phyloP scores from a whole-genome alignment of 2,329 filamentous ascomycete genomes.

The Pseudocercospora musae region DNA sequence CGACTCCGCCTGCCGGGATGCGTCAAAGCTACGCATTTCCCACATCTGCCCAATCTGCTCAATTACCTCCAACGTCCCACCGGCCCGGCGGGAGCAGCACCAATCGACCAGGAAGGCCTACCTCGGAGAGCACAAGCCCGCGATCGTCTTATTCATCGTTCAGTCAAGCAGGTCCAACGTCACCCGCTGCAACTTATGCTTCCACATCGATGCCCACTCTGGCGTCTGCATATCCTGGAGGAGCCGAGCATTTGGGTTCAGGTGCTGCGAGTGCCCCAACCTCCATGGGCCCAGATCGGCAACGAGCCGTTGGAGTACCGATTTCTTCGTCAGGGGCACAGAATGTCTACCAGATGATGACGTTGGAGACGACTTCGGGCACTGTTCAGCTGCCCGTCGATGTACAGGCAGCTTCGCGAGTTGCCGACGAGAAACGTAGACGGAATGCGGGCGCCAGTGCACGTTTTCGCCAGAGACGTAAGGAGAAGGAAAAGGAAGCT shows the following conservation, averaged over 20 bases:
- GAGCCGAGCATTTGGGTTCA: conserved; percentile 5
- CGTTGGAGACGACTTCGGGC: conserved; percentile 50
- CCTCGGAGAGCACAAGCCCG: conserved; percentile 43
- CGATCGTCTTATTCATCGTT: conserved; percentile 50
- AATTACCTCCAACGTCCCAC: conserved; percentile 37
- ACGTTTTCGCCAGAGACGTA: conserved; percentile 74
- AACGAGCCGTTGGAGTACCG: conserved; percentile 41
- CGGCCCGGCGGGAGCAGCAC: conserved; percentile 34
- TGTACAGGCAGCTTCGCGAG: conserved; percentile 74
- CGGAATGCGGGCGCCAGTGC: conserved; percentile 83
- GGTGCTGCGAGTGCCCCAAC: conserved; percentile 8
- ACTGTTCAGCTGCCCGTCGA: conserved; percentile 67
- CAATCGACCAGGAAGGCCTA: conserved; percentile 19
- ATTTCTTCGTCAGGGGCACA: conserved; percentile 45
- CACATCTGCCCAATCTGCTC: conserved; percentile 36
- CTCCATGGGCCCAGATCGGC: conserved; percentile 21
- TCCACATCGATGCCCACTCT: conserved; percentile 22
- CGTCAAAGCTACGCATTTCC: conserved; percentile 38
- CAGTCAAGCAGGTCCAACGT: conserved; percentile 38
- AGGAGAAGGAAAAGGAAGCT: conserved; percentile 75
- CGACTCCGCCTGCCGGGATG: conserved; percentile 43
- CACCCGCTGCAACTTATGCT: conserved; percentile 26
- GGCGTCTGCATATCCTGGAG: conserved; percentile 19
- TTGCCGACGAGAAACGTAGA: conserved; percentile 80
- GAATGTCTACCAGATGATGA: conserved; percentile 53